phyloP scores from a whole-genome alignment of 2,329 filamentous ascomycete species.

The Botrytis paeoniae region DNA sequence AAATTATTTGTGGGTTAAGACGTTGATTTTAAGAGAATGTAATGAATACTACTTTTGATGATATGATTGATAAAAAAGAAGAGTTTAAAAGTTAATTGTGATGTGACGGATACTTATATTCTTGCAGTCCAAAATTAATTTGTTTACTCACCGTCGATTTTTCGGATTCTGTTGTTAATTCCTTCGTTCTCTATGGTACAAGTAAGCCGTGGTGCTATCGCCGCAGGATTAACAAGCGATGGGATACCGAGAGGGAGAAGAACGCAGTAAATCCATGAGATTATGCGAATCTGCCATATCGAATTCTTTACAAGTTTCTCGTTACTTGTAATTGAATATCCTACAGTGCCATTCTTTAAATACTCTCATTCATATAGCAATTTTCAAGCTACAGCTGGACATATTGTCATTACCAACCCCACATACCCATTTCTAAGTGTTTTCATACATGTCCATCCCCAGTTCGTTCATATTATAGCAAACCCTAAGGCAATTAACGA shows the following conservation, averaged over 20 bases:
- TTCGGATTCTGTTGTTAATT: neutral
- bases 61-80: neutral
- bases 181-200: neutral
- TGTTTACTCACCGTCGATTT: neutral
- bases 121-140: rapidly evolving
- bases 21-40: neutral
- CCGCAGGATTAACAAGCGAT: neutral
- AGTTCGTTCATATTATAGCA: neutral
- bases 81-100: neutral
- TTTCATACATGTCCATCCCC: neutral
- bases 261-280: neutral
- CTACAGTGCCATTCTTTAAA: neutral
- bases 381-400: neutral
- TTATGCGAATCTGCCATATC: neutral
- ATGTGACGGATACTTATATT: neutral
- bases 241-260: neutral
- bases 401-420: neutral
- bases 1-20: neutral
- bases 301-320: no score
- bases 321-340: neutral
- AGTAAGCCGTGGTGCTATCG: neutral
- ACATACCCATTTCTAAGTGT: neutral
- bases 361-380: neutral
- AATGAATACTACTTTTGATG: neutral
- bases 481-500: neutral